Evolutionary conservation across 2,329 filamentous ascomycete genomes (phyloP), one percentile per base, ranked within the genome.

Genomic region (Fusarium decemcellulare): DNA sequence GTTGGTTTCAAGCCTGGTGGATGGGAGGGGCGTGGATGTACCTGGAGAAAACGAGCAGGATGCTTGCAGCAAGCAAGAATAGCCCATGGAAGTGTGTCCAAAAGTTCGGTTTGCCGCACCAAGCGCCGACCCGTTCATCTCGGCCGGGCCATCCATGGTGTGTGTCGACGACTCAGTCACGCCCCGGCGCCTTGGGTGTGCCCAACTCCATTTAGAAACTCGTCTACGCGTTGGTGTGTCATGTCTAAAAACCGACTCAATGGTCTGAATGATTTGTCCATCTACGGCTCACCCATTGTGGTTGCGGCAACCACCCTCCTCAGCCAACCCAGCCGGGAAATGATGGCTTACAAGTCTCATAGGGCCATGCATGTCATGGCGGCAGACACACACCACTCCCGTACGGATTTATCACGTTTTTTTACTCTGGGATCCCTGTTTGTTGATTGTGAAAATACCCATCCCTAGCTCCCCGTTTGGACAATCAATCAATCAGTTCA

Each of bases 291-390:
- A 18, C 53, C 47, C 59, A 59, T 70, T 67, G 61, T 63, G 55
- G 52, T 58, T 53, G 27, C 34, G 29, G 52, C 46, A 46, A 32
- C 53, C 52, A 40, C 44, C 29, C 23, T 27, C 46, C 56, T 27
- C 39, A 15, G 36, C 46, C 44, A 50, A 50, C 44, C 50, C 44
- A 48, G 48, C 37, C 53, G 56, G 62, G 57, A 74, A 69, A 71
- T 72, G 67, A 72, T 70, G 63, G 64, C 67, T 63, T 55, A 52
- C 59, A 68, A 52, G 61, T 54, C 70, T 67, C 62, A 57, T 43
- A n/a, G 46, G 39, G 39, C 50, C 48, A 72, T 74, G 69, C 67
- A 72, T 65, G 60, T 32, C 67, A 68, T 68, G 59, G 32, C 65
- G 47, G 47, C 52, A 40, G 36, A 36, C 34, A 54, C 43, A 55